A percentile compares a stretch with the other conserved stretches of the same genome.
These are phyloP conservation scores for Solanum bulbocastanum DNA, from an alignment of 257 asterid species.

Conservation along the genomic window DNA sequence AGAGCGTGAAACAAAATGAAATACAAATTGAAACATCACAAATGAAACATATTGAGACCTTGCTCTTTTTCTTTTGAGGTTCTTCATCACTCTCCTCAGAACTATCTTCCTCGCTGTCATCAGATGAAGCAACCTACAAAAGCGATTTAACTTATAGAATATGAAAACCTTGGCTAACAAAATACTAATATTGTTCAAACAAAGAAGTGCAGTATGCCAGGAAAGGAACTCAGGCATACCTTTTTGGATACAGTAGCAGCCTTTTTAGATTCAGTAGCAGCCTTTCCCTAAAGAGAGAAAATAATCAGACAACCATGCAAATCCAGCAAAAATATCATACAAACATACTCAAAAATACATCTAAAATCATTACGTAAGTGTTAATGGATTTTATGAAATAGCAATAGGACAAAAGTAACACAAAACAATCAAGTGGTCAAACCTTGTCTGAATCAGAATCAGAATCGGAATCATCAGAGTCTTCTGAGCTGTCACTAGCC, in stretches of 20 bases:
- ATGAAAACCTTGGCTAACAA: neutral
- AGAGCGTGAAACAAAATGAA: neutral
- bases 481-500: neutral
- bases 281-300: slow-evolving; percentile 9
- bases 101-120: slow-evolving; percentile 24
- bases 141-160: neutral
- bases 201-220: neutral
- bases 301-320: slow-evolving; percentile 23
- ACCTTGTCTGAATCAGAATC: slow-evolving; percentile 20
- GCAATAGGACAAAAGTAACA: neutral
- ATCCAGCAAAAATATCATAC: neutral
- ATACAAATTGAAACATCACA: neutral
- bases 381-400: neutral
- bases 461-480: slow-evolving; percentile 20
- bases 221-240: neutral
- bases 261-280: neutral
- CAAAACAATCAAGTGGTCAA: slow-evolving; percentile 2
- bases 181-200: neutral
- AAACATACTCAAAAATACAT: neutral
- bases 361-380: neutral
- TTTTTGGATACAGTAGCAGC: neutral
- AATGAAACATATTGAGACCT: slow-evolving; percentile 13
- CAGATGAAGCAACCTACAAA: neutral
- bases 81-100: slow-evolving; percentile 42
- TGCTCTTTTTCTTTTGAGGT: slow-evolving; percentile 39